Conservation (phyloP, 768 basidiomycete species). For the Tylopilus sp. region DNA sequence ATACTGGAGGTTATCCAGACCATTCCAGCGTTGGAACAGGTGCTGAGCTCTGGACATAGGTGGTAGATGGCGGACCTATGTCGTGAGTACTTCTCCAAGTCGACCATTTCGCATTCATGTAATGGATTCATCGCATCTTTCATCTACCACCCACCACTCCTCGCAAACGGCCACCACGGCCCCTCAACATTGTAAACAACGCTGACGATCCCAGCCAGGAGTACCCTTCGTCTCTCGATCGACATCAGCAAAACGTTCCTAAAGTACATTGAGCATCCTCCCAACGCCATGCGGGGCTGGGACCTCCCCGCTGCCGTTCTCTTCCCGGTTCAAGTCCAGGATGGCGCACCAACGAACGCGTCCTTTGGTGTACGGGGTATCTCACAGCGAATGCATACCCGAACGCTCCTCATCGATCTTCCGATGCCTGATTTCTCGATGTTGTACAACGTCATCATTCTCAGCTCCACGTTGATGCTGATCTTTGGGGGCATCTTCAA, state of each 20-base stretch:
- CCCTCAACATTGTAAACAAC: constrained; percentile 73
- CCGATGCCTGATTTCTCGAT: constrained; percentile 99
- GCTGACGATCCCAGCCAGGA: constrained; percentile 65
- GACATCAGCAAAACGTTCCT: constrained; percentile 83
- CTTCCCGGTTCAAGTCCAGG: constrained; percentile 32
- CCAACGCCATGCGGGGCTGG: constrained; percentile 94
- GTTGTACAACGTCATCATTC: constrained; percentile 99
- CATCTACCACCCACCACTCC: constrained; percentile 49
- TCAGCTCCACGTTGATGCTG: constrained; percentile 86
- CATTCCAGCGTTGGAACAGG: constrained; percentile 77
- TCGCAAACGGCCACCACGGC: constrained; percentile 14
- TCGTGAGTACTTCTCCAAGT: constrained; percentile 39
- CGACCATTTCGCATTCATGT: background rate
- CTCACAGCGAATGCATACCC: constrained; percentile 63
- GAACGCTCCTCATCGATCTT: constrained; percentile 81
- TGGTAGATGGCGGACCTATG: constrained; percentile 58
- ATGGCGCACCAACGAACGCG: background rate
- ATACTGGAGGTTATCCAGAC: constrained; percentile 77
- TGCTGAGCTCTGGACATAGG: constrained; percentile 91
- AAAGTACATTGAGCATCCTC: constrained; percentile 94
- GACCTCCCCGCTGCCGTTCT: constrained; percentile 87
- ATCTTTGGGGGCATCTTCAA: constrained; percentile 95
- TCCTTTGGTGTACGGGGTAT: constrained; percentile 6
- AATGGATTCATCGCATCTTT: background rate
- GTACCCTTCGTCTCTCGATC: constrained; percentile 62